Evolutionary conservation across 805 yeast genomes (phyloP), one percentile per base, ranked within the genome.

Genomic region (Komagataella pseudopastoris): DNA sequence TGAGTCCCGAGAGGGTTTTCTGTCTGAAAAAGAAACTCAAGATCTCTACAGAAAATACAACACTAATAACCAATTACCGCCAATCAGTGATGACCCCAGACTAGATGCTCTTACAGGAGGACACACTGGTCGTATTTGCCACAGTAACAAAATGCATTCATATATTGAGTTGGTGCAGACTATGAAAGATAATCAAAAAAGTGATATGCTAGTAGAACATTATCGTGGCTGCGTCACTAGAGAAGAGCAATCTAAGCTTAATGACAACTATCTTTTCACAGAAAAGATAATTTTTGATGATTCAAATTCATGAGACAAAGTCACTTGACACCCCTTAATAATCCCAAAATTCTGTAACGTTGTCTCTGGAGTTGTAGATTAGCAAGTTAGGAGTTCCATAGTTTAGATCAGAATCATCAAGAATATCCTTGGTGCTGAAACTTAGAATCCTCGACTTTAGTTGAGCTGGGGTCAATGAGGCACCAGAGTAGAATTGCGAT

Each of bases 361-460:
- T 47, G 44, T 47, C 23, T 23, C 39, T 30, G 14, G 49, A 23
- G 30, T 20, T 12, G 17, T 20, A 23, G 22, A 20, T 46, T 22
- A 12, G n/a, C 36, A 14, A 20, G 14, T 20, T n/a, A 20, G 23
- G 23, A 12, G 36, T 20, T 10, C 30, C 39, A 30, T 30, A 30
- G 39, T 30, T 30, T 10, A 30, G 39, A 30, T 30, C 39, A 6
- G 39, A 30, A 18, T 51, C 49, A 14, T 17, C 22, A 58, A 86
- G 74, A 44, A 71, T 70, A 58, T 74, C 71, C 65, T 77, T 74
- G 47, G 93, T 78, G 60, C 85, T 83, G 63, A 71, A 86, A 52
- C 78, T 77, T 61, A 86, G 75, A 63, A 86, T 70, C 63, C 83
- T 84, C 71, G 81, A 80, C 76, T 86, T 86, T 69, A 86, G 71